phyloP scores from a whole-genome alignment of 371 early-diverging fungal genomes.

The Mucor sp. region DNA sequence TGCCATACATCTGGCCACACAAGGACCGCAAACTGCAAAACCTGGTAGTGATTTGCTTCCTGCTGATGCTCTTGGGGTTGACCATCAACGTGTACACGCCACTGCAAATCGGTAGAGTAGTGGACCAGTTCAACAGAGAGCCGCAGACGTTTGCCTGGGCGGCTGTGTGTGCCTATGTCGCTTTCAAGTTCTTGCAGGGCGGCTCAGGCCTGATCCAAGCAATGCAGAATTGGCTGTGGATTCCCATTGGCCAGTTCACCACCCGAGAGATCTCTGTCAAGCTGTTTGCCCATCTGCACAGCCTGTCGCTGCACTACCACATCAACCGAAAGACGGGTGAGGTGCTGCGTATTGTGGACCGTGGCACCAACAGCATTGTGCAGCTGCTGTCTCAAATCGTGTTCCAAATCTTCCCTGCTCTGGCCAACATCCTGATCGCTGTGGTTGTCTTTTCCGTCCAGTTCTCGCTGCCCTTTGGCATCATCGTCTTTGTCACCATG shows the following conservation, averaged over 20 bases:
- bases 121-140: slow-evolving; percentile 58
- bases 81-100: slow-evolving; percentile 87
- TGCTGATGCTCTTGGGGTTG: slow-evolving; percentile 73
- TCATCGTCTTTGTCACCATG: slow-evolving; percentile 89
- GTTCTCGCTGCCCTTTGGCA: slow-evolving; percentile 80
- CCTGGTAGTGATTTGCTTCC: slow-evolving; percentile 70
- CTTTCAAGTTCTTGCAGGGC: slow-evolving; percentile 77
- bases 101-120: slow-evolving; percentile 76
- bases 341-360: slow-evolving; percentile 84
- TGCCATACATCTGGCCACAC: slow-evolving; percentile 90
- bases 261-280: slow-evolving; percentile 83
- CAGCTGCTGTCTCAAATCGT: slow-evolving; percentile 80
- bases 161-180: slow-evolving; percentile 71
- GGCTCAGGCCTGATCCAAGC: slow-evolving; percentile 79
- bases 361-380: slow-evolving; percentile 82
- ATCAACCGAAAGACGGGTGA: slow-evolving; percentile 95
- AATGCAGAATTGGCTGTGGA: slow-evolving; percentile 83
- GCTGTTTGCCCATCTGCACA: slow-evolving; percentile 88
- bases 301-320: slow-evolving; percentile 85
- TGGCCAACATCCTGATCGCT: slow-evolving; percentile 88
- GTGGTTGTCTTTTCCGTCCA: slow-evolving; percentile 66
- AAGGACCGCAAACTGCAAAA: slow-evolving; percentile 63
- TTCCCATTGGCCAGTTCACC: slow-evolving; percentile 91
- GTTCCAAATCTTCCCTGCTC: slow-evolving; percentile 88
- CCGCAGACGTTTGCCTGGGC: slow-evolving; percentile 53